These are phyloP conservation scores for Nyctanthes arbortristis DNA, from an alignment of 257 asterid species.

Conservation along the genomic window DNA sequence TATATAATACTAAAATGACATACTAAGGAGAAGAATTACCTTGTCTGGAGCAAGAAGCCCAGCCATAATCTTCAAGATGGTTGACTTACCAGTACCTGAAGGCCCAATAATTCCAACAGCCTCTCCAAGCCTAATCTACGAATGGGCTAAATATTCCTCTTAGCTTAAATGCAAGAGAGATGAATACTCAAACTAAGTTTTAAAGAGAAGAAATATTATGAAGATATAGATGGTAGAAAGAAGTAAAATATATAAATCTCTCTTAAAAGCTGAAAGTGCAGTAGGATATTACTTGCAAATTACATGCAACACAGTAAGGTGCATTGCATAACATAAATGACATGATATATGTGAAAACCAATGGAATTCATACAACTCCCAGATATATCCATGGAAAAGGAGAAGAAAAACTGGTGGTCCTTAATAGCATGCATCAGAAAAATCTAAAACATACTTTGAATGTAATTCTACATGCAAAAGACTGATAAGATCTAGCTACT, in stretches of 20 bases:
- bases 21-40: conserved; percentile 44
- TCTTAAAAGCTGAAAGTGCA: not conserved
- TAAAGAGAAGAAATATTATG: no score
- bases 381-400: no score
- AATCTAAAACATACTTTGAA: no score
- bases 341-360: no score
- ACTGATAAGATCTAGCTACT: no score
- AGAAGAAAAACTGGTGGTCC: no score
- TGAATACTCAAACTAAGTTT: not conserved
- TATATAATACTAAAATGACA: not conserved
- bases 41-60: conserved; percentile 96
- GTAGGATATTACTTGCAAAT: not conserved
- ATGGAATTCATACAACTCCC: no score
- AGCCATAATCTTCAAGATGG: conserved; percentile 91
- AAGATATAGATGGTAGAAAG: not conserved
- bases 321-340: no score
- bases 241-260: not conserved
- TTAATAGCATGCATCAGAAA: no score
- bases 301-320: not conserved
- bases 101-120: conserved; percentile 99
- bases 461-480: no score
- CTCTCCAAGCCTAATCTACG: conserved; percentile 97
- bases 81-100: conserved; percentile 97
- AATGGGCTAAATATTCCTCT: conserved; percentile 14
- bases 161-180: conserved; percentile 13